Evolutionary conservation across 306 rosid genomes (phyloP).

Genomic region (Prinsepia uniflora): DNA sequence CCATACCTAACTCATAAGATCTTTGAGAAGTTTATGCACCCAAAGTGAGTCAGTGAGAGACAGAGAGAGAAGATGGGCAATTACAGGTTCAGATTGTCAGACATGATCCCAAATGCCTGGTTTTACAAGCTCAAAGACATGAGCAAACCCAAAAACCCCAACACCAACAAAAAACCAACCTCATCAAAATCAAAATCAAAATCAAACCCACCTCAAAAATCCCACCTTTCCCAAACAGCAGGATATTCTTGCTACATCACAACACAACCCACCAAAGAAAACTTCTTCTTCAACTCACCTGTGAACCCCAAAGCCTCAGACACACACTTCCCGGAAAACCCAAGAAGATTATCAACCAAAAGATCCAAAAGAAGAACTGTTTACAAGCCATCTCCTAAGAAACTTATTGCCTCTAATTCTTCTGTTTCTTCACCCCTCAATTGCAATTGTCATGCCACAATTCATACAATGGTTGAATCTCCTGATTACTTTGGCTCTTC

Average conservation of each 20-base stretch:
- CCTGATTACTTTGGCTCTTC: constrained; percentile 53
- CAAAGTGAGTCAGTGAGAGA: constrained; percentile 12
- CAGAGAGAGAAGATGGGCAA: constrained; percentile 49
- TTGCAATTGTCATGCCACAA: constrained; percentile 34
- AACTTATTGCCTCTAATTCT: constrained; percentile 23
- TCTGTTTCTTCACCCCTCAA: constrained; percentile 25
- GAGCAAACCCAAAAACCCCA: constrained; percentile 55
- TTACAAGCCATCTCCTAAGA: constrained; percentile 63
- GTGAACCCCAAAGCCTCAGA: constrained; percentile 37
- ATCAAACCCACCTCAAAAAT: constrained; percentile 37
- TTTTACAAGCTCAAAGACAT: constrained; percentile 77
- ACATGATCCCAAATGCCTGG: constrained; percentile 86
- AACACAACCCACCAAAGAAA: constrained; percentile 36
- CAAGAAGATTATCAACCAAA: constrained; percentile 61
- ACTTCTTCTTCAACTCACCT: constrained; percentile 40
- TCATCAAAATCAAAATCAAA: constrained; percentile 15
- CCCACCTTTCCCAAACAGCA: constrained; percentile 31
- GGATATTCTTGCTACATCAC: constrained; percentile 37
- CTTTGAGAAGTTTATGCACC: neutral
- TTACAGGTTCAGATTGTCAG: constrained; percentile 63
- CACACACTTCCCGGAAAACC: constrained; percentile 51
- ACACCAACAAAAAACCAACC: constrained; percentile 33
- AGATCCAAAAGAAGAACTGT: constrained; percentile 59
- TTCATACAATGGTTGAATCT: constrained; percentile 34
- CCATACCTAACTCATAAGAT: neutral